These are phyloP conservation scores for Neocucurbitaria cava DNA, from an alignment of 2,329 filamentous ascomycete genomes.

Conservation along the genomic window DNA sequence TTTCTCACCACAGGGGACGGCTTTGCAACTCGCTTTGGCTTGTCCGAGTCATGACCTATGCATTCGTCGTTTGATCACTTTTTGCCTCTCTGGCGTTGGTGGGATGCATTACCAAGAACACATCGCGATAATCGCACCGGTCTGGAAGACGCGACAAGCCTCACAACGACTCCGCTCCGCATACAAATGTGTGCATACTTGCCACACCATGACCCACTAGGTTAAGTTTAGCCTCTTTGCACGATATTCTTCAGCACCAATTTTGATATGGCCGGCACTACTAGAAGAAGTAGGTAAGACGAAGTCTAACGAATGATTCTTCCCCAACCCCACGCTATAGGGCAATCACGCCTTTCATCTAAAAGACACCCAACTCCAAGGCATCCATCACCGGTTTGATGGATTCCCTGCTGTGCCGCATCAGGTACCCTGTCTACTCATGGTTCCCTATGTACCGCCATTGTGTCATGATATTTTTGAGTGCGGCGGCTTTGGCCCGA, in stretches of 20 bases:
- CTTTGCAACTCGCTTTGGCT: constrained; percentile 11
- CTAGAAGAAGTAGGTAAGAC: constrained; percentile 38
- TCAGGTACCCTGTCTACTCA: constrained; percentile 20
- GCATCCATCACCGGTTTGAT: constrained; percentile 34
- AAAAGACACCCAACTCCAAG: constrained; percentile 29
- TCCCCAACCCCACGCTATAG: constrained; percentile 13
- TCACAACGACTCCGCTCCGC: constrained; percentile 7
- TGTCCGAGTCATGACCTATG: constrained; percentile 5
- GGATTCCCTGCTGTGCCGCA: constrained; percentile 29
- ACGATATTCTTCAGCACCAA: constrained; percentile 17
- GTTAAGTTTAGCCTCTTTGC: constrained; percentile 38
- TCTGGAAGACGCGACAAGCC: constrained; percentile 5
- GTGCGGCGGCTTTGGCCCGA: constrained; percentile 32
- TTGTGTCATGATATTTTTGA: constrained; percentile 37
- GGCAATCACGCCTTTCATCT: constrained; percentile 16
- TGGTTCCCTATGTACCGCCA: not conserved
- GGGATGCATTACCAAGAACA: constrained; percentile 9
- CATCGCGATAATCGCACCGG: constrained; percentile 13
- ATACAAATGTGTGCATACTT: constrained; percentile 11
- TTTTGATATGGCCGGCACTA: constrained; percentile 8
- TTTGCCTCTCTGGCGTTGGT: constrained; percentile 5
- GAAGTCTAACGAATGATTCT: constrained; percentile 15
- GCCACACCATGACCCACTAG: constrained; percentile 15
- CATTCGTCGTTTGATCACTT: constrained; percentile 5
- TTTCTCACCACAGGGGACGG: not conserved